Percentiles rank a stretch among this genome's conserved stretches.
Conservation (phyloP, 1,139 yeast species). For the Torulaspora pretoriensis region DNA sequence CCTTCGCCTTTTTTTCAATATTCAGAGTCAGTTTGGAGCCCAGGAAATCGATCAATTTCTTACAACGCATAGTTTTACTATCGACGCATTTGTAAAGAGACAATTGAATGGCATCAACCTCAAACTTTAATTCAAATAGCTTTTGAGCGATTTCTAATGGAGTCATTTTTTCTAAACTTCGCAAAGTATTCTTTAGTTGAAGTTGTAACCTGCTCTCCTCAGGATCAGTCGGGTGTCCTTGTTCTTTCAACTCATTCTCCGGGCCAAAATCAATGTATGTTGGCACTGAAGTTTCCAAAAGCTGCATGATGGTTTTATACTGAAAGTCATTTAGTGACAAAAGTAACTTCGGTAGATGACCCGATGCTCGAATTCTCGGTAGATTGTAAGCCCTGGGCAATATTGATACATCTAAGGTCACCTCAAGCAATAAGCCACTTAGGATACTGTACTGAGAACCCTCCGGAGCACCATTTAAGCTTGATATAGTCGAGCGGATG, state of each 20-base stretch:
- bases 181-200: conserved; percentile 21
- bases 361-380: conserved; percentile 69
- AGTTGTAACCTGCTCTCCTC: conserved; percentile 22
- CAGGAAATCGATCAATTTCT: conserved; percentile 64
- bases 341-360: conserved; percentile 69
- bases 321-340: conserved; percentile 83
- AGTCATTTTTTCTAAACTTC: conserved; percentile 22
- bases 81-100: conserved; percentile 66
- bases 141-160: conserved; percentile 47
- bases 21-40: conserved; percentile 61
- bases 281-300: conserved; percentile 70
- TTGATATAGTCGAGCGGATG: conserved; percentile 70
- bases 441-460: conserved; percentile 48
- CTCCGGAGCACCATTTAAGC: conserved; percentile 49
- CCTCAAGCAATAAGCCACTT: conserved; percentile 70
- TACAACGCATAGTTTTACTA: conserved; percentile 57
- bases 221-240: conserved; percentile 26
- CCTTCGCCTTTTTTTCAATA: conserved; percentile 56
- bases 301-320: conserved; percentile 78
- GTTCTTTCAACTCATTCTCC: conserved; percentile 19
- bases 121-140: conserved; percentile 64
- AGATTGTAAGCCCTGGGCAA: conserved; percentile 73
- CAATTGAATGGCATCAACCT: conserved; percentile 58
- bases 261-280: conserved; percentile 42
- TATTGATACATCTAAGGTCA: conserved; percentile 75